Evolutionary conservation across 805 yeast species (phyloP), one percentile per base, ranked within the genome.

Genomic region (Kodamaea hsintzibuensis): DNA sequence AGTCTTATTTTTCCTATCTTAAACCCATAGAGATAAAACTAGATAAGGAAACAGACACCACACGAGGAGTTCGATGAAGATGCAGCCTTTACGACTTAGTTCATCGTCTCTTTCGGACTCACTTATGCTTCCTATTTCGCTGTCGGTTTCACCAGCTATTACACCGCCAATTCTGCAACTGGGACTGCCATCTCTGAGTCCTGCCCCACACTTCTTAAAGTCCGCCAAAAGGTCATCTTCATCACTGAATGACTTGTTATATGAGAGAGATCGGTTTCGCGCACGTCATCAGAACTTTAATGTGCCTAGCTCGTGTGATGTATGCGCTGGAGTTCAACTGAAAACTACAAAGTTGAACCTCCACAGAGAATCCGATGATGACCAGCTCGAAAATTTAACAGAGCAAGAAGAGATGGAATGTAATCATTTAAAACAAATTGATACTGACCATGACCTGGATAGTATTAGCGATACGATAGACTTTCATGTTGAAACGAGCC

Each of bases 201-300:
- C 48, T 16, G 37, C 55, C 14, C 53, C 55, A 42, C 50, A 45
- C 47, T 40, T 48, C 43, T 17, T 51, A 7, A 51, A 60, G 25
- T 50, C 65, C n/a, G 49, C 57, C 46, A 76, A 76, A 55, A 58
- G 80, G 19, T 67, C 78, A 1, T 66, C 73, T 2, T 74, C 79
- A 2, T 55, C 75, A 13, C 73, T 78, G 12, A 74, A 74, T 55
- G 80, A 75, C 56, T 60, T 67, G 17, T 37, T 68, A 5, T 69
- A 70, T 58, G 80, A 76, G 56, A 60, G 79, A 30, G 80, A 74
- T 55, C 58, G 80, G 38, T 74, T 74, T 52, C 59, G 76, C 42
- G 79, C 78, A 10, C 63, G 79, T 18, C 58, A 72, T 27, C 70
- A 67, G 50, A 64, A 67, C 17, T 63, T 75, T 53, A 75, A 75